These are phyloP conservation scores for Scolecobasidium constrictum DNA, from an alignment of 2,329 filamentous ascomycete species.

Conservation along the genomic window DNA sequence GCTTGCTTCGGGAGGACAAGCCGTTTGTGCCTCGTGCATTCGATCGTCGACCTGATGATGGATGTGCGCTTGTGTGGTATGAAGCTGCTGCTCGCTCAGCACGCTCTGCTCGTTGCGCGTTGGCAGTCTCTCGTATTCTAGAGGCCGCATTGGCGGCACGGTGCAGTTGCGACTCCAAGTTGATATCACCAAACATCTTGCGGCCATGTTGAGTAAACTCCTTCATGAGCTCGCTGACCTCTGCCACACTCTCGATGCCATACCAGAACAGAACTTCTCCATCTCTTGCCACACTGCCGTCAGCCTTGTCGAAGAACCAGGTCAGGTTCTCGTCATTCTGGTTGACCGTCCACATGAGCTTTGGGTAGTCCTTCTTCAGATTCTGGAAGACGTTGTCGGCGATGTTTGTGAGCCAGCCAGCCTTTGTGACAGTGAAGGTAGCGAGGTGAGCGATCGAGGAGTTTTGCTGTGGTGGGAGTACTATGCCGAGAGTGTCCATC, in stretches of 20 bases:
- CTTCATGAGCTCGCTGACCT: slow-evolving; percentile 72
- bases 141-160: slow-evolving; percentile 63
- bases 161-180: slow-evolving; percentile 76
- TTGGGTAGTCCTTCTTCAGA: slow-evolving; percentile 87
- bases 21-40: neutral
- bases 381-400: slow-evolving; percentile 90
- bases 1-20: neutral
- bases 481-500: slow-evolving; percentile 86
- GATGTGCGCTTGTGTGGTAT: slow-evolving; percentile 50
- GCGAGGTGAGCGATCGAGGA: slow-evolving; percentile 69
- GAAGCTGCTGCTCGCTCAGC: slow-evolving; percentile 18
- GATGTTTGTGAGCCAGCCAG: slow-evolving; percentile 88
- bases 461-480: slow-evolving; percentile 60
- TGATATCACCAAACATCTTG: slow-evolving; percentile 80
- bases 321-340: slow-evolving; percentile 92
- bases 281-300: slow-evolving; percentile 76
- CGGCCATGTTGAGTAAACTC: slow-evolving; percentile 76
- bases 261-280: slow-evolving; percentile 96
- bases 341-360: slow-evolving; percentile 92
- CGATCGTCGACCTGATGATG: slow-evolving; percentile 7
- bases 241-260: slow-evolving; percentile 69
- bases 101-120: slow-evolving; percentile 48
- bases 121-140: slow-evolving; percentile 42
- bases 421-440: slow-evolving; percentile 86
- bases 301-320: slow-evolving; percentile 97